Conservation (phyloP, 371 early-diverging fungal species). For the Capillidium heterosporum region DNA sequence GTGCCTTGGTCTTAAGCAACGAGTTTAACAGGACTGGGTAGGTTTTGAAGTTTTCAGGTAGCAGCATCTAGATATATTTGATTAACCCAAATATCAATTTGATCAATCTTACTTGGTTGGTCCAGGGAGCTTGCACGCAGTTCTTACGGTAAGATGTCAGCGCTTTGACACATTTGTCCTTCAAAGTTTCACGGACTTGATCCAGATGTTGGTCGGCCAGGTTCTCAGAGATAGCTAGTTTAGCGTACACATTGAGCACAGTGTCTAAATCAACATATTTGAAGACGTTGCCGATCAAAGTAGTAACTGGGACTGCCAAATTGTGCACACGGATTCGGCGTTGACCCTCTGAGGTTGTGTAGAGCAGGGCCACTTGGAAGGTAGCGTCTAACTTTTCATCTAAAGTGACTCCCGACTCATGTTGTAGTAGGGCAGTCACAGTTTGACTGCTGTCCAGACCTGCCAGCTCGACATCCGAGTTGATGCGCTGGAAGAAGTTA, state of each 20-base stretch:
- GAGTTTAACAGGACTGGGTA: constrained; percentile 78
- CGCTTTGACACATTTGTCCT: constrained; percentile 72
- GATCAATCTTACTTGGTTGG: constrained; percentile 68
- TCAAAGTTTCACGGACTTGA: constrained; percentile 63
- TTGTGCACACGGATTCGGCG: constrained; percentile 88
- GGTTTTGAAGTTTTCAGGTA: constrained; percentile 91
- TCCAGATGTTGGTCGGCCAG: constrained; percentile 36
- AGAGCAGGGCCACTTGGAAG: constrained; percentile 81
- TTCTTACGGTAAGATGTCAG: constrained; percentile 81
- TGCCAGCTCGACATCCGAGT: constrained; percentile 79
- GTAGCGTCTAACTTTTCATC: constrained; percentile 60
- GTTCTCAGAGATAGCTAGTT: constrained; percentile 49
- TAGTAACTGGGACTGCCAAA: constrained; percentile 57
- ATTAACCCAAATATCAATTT: constrained; percentile 29
- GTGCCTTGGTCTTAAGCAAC: constrained; percentile 55
- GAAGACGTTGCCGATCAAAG: constrained; percentile 62
- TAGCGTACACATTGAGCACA: constrained; percentile 63
- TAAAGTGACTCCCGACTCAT: constrained; percentile 65
- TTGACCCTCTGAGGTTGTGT: constrained; percentile 72
- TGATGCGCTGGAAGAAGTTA: constrained; percentile 80
- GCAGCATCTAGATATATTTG: constrained; percentile 34
- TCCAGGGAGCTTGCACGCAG: constrained; percentile 71
- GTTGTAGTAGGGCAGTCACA: constrained; percentile 59
- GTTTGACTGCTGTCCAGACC: constrained; percentile 70
- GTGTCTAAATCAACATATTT: constrained; percentile 82